Conservation (phyloP, 2,329 filamentous ascomycete species). For the Ambrosiella cleistominuta region DNA sequence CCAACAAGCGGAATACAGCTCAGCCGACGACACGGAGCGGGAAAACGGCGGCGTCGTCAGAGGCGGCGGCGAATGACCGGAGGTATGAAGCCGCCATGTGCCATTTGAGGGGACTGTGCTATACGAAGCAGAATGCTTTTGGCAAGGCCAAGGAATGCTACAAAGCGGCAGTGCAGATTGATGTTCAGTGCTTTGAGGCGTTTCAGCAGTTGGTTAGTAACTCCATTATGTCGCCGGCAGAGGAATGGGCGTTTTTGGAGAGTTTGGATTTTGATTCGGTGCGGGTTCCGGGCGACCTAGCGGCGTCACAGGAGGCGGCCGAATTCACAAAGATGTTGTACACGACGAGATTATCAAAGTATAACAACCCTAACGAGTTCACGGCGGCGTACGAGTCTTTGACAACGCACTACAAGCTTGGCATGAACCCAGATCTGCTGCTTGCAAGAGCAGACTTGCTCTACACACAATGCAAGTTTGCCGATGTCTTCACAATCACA, state of each 20-base stretch:
- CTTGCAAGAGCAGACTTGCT: conserved; percentile 78
- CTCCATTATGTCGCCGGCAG: conserved; percentile 70
- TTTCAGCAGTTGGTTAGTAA: conserved; percentile 98
- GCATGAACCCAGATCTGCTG: conserved; percentile 73
- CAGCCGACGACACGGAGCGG: conserved; percentile 28
- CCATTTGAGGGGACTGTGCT: conserved; percentile 82
- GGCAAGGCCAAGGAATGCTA: conserved; percentile 96
- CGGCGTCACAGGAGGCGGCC: conserved; percentile 65
- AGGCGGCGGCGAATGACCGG: conserved; percentile 24
- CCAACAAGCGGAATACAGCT: conserved; percentile 46
- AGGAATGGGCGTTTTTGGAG: conserved; percentile 79
- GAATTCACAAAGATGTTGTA: conserved; percentile 94
- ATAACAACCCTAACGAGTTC: conserved; percentile 71
- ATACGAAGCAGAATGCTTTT: conserved; percentile 91
- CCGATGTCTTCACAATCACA: conserved; percentile 69
- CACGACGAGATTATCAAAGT: conserved; percentile 87
- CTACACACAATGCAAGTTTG: conserved; percentile 88
- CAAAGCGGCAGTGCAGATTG: conserved; percentile 90
- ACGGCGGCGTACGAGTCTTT: conserved; percentile 75
- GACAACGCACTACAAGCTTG: conserved; percentile 81
- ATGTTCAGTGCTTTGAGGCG: conserved; percentile 95
- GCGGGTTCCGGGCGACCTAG: conserved; percentile 43
- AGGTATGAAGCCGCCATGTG: conserved; percentile 96
- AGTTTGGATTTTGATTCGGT: conserved; percentile 82
- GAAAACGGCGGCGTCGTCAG: conserved; percentile 3